Percentiles rank a stretch among this genome's conserved stretches.
These are phyloP conservation scores for Ophiorrhiza pumila DNA, from an alignment of 257 asterid genomes.

Conservation along the genomic window DNA sequence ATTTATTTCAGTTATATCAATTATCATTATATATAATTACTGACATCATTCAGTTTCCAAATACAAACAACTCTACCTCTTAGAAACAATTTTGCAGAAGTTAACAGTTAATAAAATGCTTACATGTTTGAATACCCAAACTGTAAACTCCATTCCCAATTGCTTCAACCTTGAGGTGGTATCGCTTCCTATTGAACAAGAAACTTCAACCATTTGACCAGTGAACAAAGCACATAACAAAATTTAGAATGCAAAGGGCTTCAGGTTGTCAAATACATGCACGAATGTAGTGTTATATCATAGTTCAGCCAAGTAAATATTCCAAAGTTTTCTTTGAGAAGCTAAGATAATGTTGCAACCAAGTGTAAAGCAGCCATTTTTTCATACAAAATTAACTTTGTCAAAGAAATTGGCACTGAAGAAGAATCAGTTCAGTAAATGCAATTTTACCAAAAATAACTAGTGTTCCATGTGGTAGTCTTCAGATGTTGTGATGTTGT, in stretches of 20 bases:
- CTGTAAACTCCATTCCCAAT: slow-evolving; percentile 95
- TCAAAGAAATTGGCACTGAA: neutral
- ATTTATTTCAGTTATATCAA: no score
- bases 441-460: neutral
- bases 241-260: neutral
- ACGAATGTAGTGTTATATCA: neutral
- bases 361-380: neutral
- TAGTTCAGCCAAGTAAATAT: neutral
- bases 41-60: neutral
- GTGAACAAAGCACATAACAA: neutral
- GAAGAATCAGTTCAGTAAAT: neutral
- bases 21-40: no score
- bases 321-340: neutral
- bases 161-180: slow-evolving; percentile 93
- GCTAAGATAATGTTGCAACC: neutral
- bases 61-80: neutral
- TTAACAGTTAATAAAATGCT: slow-evolving; percentile 27
- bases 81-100: neutral
- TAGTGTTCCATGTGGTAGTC: neutral
- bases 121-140: slow-evolving; percentile 99
- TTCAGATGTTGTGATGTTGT: neutral
- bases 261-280: neutral
- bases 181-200: slow-evolving; percentile 58
- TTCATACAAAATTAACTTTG: neutral
- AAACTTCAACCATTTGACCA: slow-evolving; percentile 5